Evolutionary conservation across 1,284 basidiomycete genomes (phyloP), one percentile per base, ranked within the genome.

Genomic region (Ceratobasidium sp.): DNA sequence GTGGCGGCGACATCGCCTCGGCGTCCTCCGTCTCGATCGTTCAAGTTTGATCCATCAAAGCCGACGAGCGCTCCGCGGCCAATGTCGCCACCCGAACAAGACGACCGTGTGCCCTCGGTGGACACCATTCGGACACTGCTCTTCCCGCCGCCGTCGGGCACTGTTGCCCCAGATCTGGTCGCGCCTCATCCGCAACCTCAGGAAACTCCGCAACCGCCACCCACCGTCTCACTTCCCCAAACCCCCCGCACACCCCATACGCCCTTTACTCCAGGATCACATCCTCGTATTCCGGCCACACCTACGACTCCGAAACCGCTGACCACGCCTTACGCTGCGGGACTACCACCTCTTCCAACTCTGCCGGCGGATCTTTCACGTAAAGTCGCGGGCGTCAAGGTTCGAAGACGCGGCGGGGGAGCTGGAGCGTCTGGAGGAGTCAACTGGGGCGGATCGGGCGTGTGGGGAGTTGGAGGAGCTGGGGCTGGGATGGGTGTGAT

Each of bases 361-460:
- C 23, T 70, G 6, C 67, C 67, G 30, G 43, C 67, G 1, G 67
- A 70, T 21, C 26, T 70, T 9, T 55, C 67, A 0, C 55, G 46
- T 12, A 70, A 70, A 28, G 55, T 70, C 18, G 67, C 67, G 0
- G 67, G 67, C 0, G 55, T 59, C n/a, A 70, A 70, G 21, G 45
- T 59, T 9, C 41, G 67, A n/a, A 2, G 65, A 52, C 52, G 53
- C 10, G 67, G 53, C 0, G 39, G n/a, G n/a, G 43, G 43, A 3
- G 53, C 32, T 10, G 50, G 32, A 3, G 43, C 10, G 6, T 18
- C 12, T 3, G 43, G 36, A 12, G 67, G 67, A 3, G 67, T 70
- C 14, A 70, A 70, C 23, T 70, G 67, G 67, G 67, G 67, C 2
- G 67, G 55, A 23, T 58, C 41, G 8, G 67, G 67, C 18, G 45